Evolutionary conservation across 805 yeast genomes (phyloP), one percentile per base, ranked within the genome.

Genomic region (Candida xyloterini): DNA sequence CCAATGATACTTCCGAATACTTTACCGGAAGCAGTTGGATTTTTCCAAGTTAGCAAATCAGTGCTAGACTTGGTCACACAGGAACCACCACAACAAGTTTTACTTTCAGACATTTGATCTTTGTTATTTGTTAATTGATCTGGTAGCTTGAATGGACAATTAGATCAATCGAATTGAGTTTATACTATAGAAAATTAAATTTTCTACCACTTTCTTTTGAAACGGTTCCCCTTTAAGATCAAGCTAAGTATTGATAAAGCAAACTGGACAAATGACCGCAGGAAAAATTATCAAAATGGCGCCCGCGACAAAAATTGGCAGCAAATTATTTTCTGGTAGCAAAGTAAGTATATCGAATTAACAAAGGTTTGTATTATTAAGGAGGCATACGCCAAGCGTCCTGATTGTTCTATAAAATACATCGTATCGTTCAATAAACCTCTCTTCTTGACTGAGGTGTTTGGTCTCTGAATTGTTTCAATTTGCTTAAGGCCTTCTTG

Each of bases 1-100:
- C 70, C 60, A 32, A 86, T 57, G 45, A 82, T 69, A 25, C 78
- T 70, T 30, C 84, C 93, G 52, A 88, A 77, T 31, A 83, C 78
- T 57, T 81, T 79, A 47, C 84, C 96, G 36, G 96, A 81, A 58
- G 73, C 73, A 48, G 74, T 68, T 30, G 97, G 93, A 58, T 82
- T 70, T 49, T 74, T 67, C 95, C 95, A 85, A 47, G 87, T 78
- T 46, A 86, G 68, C 50, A 85, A 67, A 28, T 49, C 41, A 21
- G 24, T 27, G 24, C 57, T 38, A 16, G 55, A 49, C 40, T 51
- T 57, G 31, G 58, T 52, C 38, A 56, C 33, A 42, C 62, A 56
- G 26, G 53, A 49, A 32, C 63, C 62, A 32, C 63, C 65, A 38
- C 64, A 57, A 38, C 62, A 57, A 30, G 48, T 47, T 27, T 52